Percentiles rank a stretch among this genome's conserved stretches.
phyloP scores from a whole-genome alignment of 331 rosid species.

The Quercus lobata region DNA sequence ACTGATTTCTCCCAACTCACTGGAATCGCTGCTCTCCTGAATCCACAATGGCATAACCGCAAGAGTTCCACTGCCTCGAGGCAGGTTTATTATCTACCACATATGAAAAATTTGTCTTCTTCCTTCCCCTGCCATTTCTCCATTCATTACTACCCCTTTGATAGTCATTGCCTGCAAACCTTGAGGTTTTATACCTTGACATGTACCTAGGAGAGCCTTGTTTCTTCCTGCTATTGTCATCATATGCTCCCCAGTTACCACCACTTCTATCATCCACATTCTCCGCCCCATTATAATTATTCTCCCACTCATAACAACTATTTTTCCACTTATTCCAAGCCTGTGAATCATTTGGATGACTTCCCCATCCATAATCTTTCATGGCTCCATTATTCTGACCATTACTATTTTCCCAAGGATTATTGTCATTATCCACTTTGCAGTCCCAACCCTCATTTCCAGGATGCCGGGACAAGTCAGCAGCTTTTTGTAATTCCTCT shows the following conservation, averaged over 20 bases:
- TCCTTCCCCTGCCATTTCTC: slow-evolving; percentile 39
- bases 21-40: slow-evolving; percentile 18
- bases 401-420: slow-evolving; percentile 35
- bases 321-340: slow-evolving; percentile 33
- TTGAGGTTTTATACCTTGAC: slow-evolving; percentile 33
- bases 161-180: slow-evolving; percentile 32
- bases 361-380: slow-evolving; percentile 27
- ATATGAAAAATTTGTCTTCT: slow-evolving; percentile 25
- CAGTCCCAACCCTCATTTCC: slow-evolving; percentile 20
- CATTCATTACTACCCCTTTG: slow-evolving; percentile 38
- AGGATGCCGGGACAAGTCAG: slow-evolving; percentile 4
- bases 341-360: slow-evolving; percentile 16
- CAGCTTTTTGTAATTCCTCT: slow-evolving; percentile 26
- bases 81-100: slow-evolving; percentile 12
- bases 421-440: slow-evolving; percentile 17
- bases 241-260: slow-evolving; percentile 35
- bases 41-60: slow-evolving; percentile 12
- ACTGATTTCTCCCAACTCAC: slow-evolving; percentile 29
- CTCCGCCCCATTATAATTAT: neutral
- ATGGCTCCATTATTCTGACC: slow-evolving; percentile 4
- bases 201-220: slow-evolving; percentile 23
- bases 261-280: slow-evolving; percentile 19
- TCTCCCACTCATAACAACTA: slow-evolving; percentile 14
- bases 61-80: slow-evolving; percentile 21
- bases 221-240: slow-evolving; percentile 31